These are phyloP conservation scores for Rhodotorula mucilaginosa DNA, from an alignment of 1,284 basidiomycete species.

Conservation along the genomic window DNA sequence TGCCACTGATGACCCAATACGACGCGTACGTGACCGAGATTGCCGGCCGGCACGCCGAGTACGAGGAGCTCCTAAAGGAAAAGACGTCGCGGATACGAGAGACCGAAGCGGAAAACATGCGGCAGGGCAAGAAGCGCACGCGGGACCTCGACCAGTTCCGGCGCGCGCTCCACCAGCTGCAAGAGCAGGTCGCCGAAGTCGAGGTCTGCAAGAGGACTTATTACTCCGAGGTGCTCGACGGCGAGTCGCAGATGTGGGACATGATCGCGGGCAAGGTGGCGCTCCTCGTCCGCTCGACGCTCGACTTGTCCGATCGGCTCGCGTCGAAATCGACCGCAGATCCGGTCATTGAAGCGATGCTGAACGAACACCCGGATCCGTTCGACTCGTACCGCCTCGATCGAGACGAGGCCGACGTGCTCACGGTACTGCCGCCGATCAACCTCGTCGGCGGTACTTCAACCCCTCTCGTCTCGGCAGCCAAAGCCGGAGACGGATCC, in stretches of 20 bases:
- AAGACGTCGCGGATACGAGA: conserved; percentile 43
- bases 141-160: conserved; percentile 42
- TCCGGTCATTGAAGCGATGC: conserved; percentile 50
- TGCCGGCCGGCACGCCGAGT: conserved; percentile 39
- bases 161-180: conserved; percentile 40
- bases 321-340: conserved; percentile 49
- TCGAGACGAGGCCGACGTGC: conserved; percentile 34
- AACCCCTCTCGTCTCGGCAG: not conserved
- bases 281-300: conserved; percentile 40
- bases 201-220: conserved; percentile 43
- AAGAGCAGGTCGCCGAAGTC: conserved; percentile 43
- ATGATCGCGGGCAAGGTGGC: conserved; percentile 41
- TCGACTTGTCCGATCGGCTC: conserved; percentile 48
- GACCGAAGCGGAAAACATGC: conserved; percentile 42
- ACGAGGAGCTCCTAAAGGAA: conserved; percentile 39
- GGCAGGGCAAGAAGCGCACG: conserved; percentile 36
- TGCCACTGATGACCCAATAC: conserved; percentile 41
- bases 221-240: conserved; percentile 38
- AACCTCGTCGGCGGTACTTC: conserved; percentile 17
- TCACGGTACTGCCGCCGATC: conserved; percentile 39
- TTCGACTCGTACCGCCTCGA: conserved; percentile 47
- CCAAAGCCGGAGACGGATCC: not conserved
- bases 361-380: conserved; percentile 50
- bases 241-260: conserved; percentile 41
- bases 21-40: conserved; percentile 39